Conservation (phyloP, 2,329 filamentous ascomycete species). For the Botrytis byssoidea region DNA sequence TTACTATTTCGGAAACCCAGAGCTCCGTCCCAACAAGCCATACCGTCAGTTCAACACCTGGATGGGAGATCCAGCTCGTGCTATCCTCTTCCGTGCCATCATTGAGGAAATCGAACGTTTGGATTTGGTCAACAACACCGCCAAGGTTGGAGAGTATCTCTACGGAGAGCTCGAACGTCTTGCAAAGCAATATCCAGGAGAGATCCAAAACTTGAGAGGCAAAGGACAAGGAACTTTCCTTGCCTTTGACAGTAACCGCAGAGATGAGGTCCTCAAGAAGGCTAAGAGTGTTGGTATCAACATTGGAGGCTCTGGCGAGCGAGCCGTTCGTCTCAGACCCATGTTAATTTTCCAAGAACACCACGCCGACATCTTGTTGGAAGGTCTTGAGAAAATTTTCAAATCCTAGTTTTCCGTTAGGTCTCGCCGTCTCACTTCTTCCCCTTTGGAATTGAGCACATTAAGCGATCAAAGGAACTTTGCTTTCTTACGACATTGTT, state of each 20-base stretch:
- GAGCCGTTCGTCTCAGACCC: constrained; percentile 69
- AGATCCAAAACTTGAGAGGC: constrained; percentile 72
- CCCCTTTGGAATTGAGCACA: not conserved
- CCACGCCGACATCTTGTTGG: constrained; percentile 83
- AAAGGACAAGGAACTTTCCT: constrained; percentile 78
- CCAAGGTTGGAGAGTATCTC: constrained; percentile 61
- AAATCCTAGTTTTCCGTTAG: constrained; percentile 30
- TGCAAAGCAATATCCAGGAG: constrained; percentile 62
- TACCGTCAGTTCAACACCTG: constrained; percentile 88
- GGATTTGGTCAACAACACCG: constrained; percentile 66
- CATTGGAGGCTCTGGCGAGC: constrained; percentile 71
- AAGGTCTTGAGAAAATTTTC: constrained; percentile 63
- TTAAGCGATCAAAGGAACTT: not conserved
- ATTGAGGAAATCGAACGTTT: constrained; percentile 70
- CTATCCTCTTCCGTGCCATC: constrained; percentile 74
- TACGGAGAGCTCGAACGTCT: constrained; percentile 64
- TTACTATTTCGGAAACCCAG: constrained; percentile 77
- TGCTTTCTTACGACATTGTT: not conserved
- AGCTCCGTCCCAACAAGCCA: constrained; percentile 73
- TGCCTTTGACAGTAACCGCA: constrained; percentile 70
- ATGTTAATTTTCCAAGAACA: constrained; percentile 87
- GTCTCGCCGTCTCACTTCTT: not conserved
- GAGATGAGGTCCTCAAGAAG: constrained; percentile 67
- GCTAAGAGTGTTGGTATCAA: constrained; percentile 73
- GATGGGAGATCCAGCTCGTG: constrained; percentile 80